These are phyloP conservation scores for Tranzscheliella williamsii DNA, from an alignment of 1,284 basidiomycete species.

Conservation along the genomic window DNA sequence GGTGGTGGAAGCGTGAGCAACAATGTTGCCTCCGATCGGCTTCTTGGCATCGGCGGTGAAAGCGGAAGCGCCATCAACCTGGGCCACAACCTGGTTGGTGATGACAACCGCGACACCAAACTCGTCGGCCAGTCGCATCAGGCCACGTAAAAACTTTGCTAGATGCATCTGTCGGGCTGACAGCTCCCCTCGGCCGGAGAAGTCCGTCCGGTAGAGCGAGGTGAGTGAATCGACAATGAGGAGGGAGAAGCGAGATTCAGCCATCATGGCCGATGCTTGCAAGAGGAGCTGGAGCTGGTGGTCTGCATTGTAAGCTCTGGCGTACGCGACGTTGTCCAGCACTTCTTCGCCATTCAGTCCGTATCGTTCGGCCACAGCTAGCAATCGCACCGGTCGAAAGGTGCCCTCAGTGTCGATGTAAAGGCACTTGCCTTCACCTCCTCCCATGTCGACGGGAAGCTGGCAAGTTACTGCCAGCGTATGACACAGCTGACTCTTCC, in stretches of 20 bases:
- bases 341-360: constrained; percentile 97
- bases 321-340: constrained; percentile 97
- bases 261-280: constrained; percentile 80
- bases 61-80: constrained; percentile 70
- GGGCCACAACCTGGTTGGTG: constrained; percentile 98
- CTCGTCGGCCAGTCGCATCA: constrained; percentile 94
- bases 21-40: constrained; percentile 70
- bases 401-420: constrained; percentile 99
- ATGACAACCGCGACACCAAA: constrained; percentile 97
- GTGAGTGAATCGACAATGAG: constrained; percentile 97
- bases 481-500: constrained; percentile 97
- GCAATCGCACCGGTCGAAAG: constrained; percentile 91
- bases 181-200: constrained; percentile 90
- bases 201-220: constrained; percentile 93
- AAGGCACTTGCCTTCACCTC: constrained; percentile 96
- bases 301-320: constrained; percentile 96
- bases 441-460: constrained; percentile 94
- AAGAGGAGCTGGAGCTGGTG: constrained; percentile 90
- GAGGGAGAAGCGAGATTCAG: constrained; percentile 78
- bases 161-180: constrained; percentile 93
- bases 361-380: constrained; percentile 92
- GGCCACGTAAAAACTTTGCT: constrained; percentile 91
- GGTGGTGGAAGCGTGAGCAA: constrained; percentile 61
- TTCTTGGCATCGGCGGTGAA: constrained; percentile 77
- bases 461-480: constrained; percentile 96